phyloP scores from a whole-genome alignment of 2,329 filamentous ascomycete species.

The Aspergillus pseudotamarii region DNA sequence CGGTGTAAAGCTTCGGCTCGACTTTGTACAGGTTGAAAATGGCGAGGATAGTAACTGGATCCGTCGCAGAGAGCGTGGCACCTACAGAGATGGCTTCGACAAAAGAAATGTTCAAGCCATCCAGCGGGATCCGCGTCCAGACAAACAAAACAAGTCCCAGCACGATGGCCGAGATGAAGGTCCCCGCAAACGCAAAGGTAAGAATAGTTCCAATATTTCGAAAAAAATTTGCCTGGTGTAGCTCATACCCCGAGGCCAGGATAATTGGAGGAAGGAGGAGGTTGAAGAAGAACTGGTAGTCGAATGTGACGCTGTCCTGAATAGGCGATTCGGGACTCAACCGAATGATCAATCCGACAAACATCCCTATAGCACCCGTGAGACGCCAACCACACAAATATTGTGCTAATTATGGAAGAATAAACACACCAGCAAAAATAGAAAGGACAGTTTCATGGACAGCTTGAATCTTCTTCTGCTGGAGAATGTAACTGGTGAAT shows the following conservation, averaged over 20 bases:
- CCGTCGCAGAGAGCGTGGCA: conserved; percentile 92
- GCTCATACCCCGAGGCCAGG: conserved; percentile 91
- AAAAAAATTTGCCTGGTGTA: conserved; percentile 99
- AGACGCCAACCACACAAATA: conserved; percentile 11
- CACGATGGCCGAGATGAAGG: conserved; percentile 95
- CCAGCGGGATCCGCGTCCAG: conserved; percentile 84
- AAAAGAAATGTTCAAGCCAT: conserved; percentile 83
- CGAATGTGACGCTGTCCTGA: conserved; percentile 88
- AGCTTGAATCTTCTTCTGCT: conserved; percentile 95
- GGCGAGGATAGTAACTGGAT: conserved; percentile 94
- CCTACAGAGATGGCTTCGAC: conserved; percentile 96
- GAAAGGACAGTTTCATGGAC: conserved; percentile 98
- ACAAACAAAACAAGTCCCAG: conserved; percentile 85
- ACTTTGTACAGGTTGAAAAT: conserved; percentile 99
- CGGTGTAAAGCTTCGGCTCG: conserved; percentile 95
- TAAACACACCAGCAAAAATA: conserved; percentile 80
- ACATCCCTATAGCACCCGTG: conserved; percentile 69
- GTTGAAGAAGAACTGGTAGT: conserved; percentile 99
- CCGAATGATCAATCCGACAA: conserved; percentile 85
- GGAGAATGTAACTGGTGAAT: conserved; percentile 94
- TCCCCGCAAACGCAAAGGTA: conserved; percentile 96
- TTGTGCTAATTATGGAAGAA: not conserved
- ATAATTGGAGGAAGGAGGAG: conserved; percentile 98
- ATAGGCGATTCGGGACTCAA: conserved; percentile 81
- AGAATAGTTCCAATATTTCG: conserved; percentile 96